These are phyloP conservation scores for Poa pratensis DNA, from an alignment of 176 grass and related monocot genomes.

Conservation along the genomic window DNA sequence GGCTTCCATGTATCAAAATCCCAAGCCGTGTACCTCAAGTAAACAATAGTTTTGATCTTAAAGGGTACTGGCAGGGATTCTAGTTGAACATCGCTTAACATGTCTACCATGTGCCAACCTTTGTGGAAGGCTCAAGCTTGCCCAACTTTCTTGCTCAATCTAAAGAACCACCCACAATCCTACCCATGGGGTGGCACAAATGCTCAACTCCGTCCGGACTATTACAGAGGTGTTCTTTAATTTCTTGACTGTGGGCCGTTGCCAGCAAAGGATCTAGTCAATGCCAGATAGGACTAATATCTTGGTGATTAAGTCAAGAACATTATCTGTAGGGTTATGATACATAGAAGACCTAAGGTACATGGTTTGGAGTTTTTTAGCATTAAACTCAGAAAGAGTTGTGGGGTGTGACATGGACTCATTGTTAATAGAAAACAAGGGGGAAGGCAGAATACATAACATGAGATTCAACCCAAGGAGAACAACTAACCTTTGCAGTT, in stretches of 20 bases:
- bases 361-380: not conserved
- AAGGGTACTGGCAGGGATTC: not conserved
- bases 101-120: not conserved
- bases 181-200: not conserved
- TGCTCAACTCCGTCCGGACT: not conserved
- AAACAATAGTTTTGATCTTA: not conserved
- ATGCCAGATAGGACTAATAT: not conserved
- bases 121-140: not conserved
- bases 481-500: constrained; percentile 66
- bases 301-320: not conserved
- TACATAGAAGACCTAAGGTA: constrained; percentile 7
- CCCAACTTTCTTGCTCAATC: not conserved
- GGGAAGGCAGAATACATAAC: constrained; percentile 27
- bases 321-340: constrained; percentile 11
- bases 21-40: not conserved
- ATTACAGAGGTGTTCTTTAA: not conserved
- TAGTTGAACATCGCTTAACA: not conserved
- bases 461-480: constrained; percentile 36
- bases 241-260: not conserved
- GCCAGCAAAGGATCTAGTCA: constrained; percentile 14
- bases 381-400: constrained; percentile 3
- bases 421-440: not conserved
- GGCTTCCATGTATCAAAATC: no score
- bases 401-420: not conserved
- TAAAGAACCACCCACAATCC: not conserved